A percentile compares a stretch with the other conserved stretches of the same genome.
phyloP scores from a whole-genome alignment of 306 rosid genomes.

The Lathyrus aphaca region DNA sequence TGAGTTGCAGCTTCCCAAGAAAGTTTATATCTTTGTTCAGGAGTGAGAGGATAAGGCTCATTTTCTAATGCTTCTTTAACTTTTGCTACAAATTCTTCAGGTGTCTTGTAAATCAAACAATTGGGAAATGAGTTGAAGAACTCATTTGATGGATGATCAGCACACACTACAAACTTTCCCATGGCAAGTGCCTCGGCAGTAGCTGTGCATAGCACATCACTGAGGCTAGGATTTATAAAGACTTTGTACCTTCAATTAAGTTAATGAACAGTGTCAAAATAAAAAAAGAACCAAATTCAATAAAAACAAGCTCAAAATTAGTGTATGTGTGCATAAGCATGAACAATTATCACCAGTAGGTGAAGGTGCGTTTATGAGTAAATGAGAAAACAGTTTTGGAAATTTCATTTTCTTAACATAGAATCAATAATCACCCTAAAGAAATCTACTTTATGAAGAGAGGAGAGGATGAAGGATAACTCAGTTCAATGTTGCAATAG shows the following conservation, averaged over 20 bases:
- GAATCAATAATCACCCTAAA: background rate
- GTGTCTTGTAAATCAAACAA: conserved; percentile 81
- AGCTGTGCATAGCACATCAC: conserved; percentile 96
- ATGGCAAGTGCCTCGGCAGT: conserved; percentile 99
- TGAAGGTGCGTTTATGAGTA: conserved; percentile 12
- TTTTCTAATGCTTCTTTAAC: conserved; percentile 86
- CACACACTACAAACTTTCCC: conserved; percentile 98
- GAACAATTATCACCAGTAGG: background rate
- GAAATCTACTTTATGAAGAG: conserved; percentile 16
- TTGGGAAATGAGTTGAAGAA: conserved; percentile 92
- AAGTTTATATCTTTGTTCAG: conserved; percentile 79
- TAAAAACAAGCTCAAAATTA: conserved; percentile 9
- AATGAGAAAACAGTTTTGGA: conserved; percentile 17
- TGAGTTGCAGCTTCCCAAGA: conserved; percentile 99
- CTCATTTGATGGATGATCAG: conserved; percentile 92
- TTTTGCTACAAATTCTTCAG: conserved; percentile 85
- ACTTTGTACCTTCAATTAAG: conserved; percentile 84
- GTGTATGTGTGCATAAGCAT: conserved; percentile 16
- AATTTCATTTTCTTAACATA: conserved; percentile 20
- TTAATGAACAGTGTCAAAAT: conserved; percentile 29
- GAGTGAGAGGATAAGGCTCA: conserved; percentile 87
- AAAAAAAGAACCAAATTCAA: conserved; percentile 6
- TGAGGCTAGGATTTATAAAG: conserved; percentile 91
- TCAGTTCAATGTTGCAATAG: conserved; percentile 30
- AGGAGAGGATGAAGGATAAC: conserved; percentile 15